A percentile compares a stretch with the other conserved stretches of the same genome.
Evolutionary conservation across 345 rosid genomes (phyloP).

Genomic region (Triadica sebifera): DNA sequence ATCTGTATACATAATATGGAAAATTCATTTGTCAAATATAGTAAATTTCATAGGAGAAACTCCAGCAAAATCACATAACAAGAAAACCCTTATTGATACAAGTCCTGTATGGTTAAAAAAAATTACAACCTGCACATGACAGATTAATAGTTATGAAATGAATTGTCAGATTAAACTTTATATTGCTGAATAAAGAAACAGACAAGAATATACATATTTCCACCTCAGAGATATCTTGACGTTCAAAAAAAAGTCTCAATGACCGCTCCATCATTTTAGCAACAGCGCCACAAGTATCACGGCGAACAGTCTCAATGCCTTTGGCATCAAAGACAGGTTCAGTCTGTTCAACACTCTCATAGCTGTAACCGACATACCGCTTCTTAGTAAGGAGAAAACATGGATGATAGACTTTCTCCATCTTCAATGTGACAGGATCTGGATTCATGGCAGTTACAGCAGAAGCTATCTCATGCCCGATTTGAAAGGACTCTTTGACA

Average conservation of each 20-base stretch:
- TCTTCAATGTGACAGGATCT: slow-evolving; percentile 78
- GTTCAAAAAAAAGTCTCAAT: slow-evolving; percentile 69
- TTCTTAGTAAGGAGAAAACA: slow-evolving; percentile 96
- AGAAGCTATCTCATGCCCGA: slow-evolving; percentile 84
- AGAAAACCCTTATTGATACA: not conserved
- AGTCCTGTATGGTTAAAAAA: not conserved
- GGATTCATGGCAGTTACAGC: slow-evolving; percentile 88
- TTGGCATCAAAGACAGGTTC: slow-evolving; percentile 89
- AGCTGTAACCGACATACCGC: slow-evolving; percentile 94
- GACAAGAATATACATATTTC: slow-evolving; percentile 3
- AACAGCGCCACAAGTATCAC: slow-evolving; percentile 89
- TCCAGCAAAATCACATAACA: not conserved
- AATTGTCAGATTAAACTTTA: not conserved
- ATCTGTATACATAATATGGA: slow-evolving; percentile 44
- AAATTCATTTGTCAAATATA: not conserved
- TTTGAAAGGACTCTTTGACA: slow-evolving; percentile 59
- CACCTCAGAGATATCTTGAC: slow-evolving; percentile 64
- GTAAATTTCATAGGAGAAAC: slow-evolving; percentile 10
- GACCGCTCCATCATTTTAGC: slow-evolving; percentile 91
- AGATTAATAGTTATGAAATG: not conserved
- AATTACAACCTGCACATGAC: not conserved
- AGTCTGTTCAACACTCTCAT: slow-evolving; percentile 68
- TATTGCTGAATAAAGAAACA: not conserved
- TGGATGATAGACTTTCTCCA: slow-evolving; percentile 96
- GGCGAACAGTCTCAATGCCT: slow-evolving; percentile 94